phyloP scores from a whole-genome alignment of 371 early-diverging fungal genomes.

The Mucor indicus region DNA sequence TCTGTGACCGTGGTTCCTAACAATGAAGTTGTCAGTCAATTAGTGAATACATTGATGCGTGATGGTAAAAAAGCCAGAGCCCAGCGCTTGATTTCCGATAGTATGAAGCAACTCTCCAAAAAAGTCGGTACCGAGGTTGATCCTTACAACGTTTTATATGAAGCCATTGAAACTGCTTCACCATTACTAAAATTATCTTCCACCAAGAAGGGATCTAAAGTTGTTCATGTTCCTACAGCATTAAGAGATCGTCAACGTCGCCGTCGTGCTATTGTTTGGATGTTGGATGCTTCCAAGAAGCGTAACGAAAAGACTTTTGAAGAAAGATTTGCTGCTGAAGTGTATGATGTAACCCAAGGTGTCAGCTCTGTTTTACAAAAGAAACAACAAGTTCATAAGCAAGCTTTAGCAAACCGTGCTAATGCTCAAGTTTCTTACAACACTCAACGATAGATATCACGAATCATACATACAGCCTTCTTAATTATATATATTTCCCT shows the following conservation, averaged over 20 bases:
- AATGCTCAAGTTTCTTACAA: slow-evolving; percentile 60
- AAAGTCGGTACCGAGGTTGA: slow-evolving; percentile 51
- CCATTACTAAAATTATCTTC: slow-evolving; percentile 76
- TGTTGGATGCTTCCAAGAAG: slow-evolving; percentile 72
- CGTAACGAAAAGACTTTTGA: slow-evolving; percentile 65
- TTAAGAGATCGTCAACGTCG: slow-evolving; percentile 78
- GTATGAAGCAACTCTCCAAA: slow-evolving; percentile 67
- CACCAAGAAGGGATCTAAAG: slow-evolving; percentile 77
- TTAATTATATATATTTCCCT: background rate
- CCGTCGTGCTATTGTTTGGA: slow-evolving; percentile 87
- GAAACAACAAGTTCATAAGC: slow-evolving; percentile 66
- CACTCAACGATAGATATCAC: slow-evolving; percentile 23
- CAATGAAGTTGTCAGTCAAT: slow-evolving; percentile 72
- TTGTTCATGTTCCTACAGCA: slow-evolving; percentile 76
- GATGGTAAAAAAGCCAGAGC: slow-evolving; percentile 83
- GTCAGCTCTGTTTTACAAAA: slow-evolving; percentile 65
- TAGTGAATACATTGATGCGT: slow-evolving; percentile 86
- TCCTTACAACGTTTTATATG: slow-evolving; percentile 63
- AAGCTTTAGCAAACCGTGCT: slow-evolving; percentile 81
- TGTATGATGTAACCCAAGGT: slow-evolving; percentile 78
- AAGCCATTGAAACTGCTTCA: slow-evolving; percentile 73
- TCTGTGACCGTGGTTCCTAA: slow-evolving; percentile 21
- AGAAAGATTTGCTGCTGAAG: slow-evolving; percentile 76
- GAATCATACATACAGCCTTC: background rate
- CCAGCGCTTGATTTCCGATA: slow-evolving; percentile 65